Evolutionary conservation across 495 filamentous ascomycete genomes (phyloP).

Genomic region (Pseudevernia furfuracea): DNA sequence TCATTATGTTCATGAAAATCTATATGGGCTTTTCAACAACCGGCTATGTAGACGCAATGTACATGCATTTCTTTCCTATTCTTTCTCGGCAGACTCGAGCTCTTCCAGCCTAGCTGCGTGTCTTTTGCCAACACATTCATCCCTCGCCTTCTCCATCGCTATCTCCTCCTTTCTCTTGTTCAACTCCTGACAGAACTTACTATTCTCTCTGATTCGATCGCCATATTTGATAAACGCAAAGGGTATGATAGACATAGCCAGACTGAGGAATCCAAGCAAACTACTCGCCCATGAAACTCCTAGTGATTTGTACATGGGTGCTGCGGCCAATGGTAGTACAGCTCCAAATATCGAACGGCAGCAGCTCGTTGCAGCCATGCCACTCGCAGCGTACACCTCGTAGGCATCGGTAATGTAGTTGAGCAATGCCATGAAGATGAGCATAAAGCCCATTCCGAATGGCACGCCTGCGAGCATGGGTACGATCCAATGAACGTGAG

Average conservation of each 20-base stretch:
- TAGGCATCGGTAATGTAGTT: conserved; percentile 74
- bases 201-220: conserved; percentile 28
- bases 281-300: conserved; percentile 42
- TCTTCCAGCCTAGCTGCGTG: conserved; percentile 1
- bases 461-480: conserved; percentile 58
- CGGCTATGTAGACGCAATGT: not conserved
- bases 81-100: not conserved
- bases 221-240: conserved; percentile 39
- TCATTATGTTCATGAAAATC: not conserved
- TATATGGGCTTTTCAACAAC: not conserved
- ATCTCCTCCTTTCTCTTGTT: conserved; percentile 14
- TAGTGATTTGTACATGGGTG: conserved; percentile 37
- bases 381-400: conserved; percentile 61
- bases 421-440: conserved; percentile 48
- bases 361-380: conserved; percentile 56
- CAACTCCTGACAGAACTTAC: conserved; percentile 20
- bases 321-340: conserved; percentile 39
- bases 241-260: conserved; percentile 36
- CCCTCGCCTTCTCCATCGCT: conserved; percentile 2
- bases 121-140: not conserved
- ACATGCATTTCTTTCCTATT: not conserved
- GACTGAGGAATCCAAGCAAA: conserved; percentile 41
- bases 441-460: conserved; percentile 57
- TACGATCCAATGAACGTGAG: conserved; percentile 53
- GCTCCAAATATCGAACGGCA: conserved; percentile 57